phyloP scores from a whole-genome alignment of 2,329 filamentous ascomycete species.

The Clathrospora elynae region DNA sequence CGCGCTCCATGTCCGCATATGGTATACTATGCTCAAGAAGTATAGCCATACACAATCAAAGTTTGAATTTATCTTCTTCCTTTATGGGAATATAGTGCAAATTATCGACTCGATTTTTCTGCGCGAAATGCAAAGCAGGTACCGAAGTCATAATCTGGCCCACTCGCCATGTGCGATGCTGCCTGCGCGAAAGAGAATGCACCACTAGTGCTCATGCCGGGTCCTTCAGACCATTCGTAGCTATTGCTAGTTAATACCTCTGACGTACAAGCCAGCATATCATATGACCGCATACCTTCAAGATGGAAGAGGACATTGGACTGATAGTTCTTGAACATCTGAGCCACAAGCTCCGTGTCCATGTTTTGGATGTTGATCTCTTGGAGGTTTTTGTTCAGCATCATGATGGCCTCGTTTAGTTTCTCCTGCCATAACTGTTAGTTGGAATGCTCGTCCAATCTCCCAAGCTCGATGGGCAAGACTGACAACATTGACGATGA shows the following conservation, averaged over 20 bases:
- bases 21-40: neutral
- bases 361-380: conserved; percentile 99
- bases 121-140: too few relatives aligned
- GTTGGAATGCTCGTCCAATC: conserved; percentile 1
- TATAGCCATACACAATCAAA: neutral
- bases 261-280: neutral
- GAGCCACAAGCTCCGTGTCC: conserved; percentile 95
- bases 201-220: conserved; percentile 59
- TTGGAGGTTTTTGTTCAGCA: conserved; percentile 90
- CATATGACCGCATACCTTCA: conserved; percentile 68
- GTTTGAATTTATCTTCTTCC: too few relatives aligned
- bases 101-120: too few relatives aligned
- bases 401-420: conserved; percentile 89
- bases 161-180: neutral
- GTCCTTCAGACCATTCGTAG: conserved; percentile 82
- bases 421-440: conserved; percentile 75
- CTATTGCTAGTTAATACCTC: conserved; percentile 54
- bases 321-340: conserved; percentile 99
- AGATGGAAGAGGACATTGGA: conserved; percentile 97
- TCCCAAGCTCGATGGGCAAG: neutral
- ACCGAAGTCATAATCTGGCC: neutral
- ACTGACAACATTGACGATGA: conserved; percentile 95
- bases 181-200: neutral
- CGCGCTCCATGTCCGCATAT: conserved; percentile 29
- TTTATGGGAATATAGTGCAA: too few relatives aligned